Evolutionary conservation across 2,329 filamentous ascomycete genomes (phyloP), one percentile per base, ranked within the genome.

Genomic region (Epichloe hybrida): DNA sequence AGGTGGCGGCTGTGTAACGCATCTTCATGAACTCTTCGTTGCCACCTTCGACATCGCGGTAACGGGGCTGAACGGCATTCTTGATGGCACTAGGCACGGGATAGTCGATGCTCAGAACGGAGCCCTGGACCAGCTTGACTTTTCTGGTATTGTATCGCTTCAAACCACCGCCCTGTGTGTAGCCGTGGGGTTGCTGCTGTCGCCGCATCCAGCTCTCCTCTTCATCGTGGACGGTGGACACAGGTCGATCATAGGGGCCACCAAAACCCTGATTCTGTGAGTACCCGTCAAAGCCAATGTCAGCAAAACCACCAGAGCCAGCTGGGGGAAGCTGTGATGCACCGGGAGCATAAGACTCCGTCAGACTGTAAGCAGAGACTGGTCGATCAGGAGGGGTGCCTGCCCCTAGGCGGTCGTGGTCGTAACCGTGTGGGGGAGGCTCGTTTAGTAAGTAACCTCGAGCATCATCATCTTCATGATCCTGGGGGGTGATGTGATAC

Each of bases 1-100:
- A 97, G 27, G 91, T 97, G 17, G 93, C 93, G 48, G 93, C 93
- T 17, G 93, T 97, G 73, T 98, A 97, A 71, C 93, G 83, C 88
- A 98, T 93, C 71, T 96, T 94, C 53, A 89, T 86, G 67, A 98
- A 98, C 70, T 98, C 93, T 65, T 97, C 91, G 66, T 85, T 95
- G 62, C 87, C 88, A 59, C 85, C 86, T 72, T 97, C 93, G 50
- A 89, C 84, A 59, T 93, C 89, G 55, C 88, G 80, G 70, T 96
- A 98, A 68, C 91, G 90, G 49, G 87, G 76, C 73, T 98, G 90
- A 40, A 97, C 84, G 48, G 93, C 90, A 66, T 98, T 97, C 69
- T 95, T 88, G 68, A 98, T 97, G 59, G 93, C 93, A 65, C 88
- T 95, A 51, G 93, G 93, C 12, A 97, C 93, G 3, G 91, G 91